phyloP scores from a whole-genome alignment of 2,329 filamentous ascomycete genomes.

The Canariomyces notabilis region DNA sequence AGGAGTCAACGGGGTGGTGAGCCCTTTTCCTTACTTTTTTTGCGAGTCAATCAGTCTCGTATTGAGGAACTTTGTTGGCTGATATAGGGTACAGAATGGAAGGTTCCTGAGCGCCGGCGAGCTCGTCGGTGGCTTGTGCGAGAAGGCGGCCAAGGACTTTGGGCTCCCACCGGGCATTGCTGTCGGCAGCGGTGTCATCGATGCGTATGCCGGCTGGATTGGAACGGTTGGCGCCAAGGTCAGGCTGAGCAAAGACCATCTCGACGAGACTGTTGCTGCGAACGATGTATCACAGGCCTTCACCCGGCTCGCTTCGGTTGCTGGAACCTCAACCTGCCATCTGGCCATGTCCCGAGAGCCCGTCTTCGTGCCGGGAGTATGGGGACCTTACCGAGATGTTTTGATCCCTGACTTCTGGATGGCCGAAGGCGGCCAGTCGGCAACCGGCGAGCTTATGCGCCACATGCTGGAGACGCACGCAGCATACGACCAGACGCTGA shows the following conservation, averaged over 20 bases:
- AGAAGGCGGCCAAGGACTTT: slow-evolving; percentile 76
- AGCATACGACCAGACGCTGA: slow-evolving; percentile 74
- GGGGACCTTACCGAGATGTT: slow-evolving; percentile 95
- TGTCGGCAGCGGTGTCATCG: slow-evolving; percentile 93
- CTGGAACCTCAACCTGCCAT: slow-evolving; percentile 95
- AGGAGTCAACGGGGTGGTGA: slow-evolving; percentile 90
- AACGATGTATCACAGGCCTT: slow-evolving; percentile 93
- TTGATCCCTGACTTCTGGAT: slow-evolving; percentile 92
- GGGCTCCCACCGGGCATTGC: slow-evolving; percentile 83
- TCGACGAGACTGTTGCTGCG: slow-evolving; percentile 62
- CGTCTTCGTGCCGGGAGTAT: slow-evolving; percentile 91
- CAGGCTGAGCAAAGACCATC: slow-evolving; percentile 61
- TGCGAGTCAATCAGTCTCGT: slow-evolving; percentile 7
- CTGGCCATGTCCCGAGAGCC: slow-evolving; percentile 90
- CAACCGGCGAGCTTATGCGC: slow-evolving; percentile 89
- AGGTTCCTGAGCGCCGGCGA: slow-evolving; percentile 89
- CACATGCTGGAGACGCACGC: slow-evolving; percentile 95
- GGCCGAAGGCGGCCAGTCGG: slow-evolving; percentile 94
- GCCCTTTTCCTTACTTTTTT: slow-evolving; percentile 45
- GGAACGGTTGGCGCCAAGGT: slow-evolving; percentile 98
- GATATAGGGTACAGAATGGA: slow-evolving; percentile 63
- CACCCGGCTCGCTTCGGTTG: slow-evolving; percentile 85
- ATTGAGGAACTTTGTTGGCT: slow-evolving; percentile 11
- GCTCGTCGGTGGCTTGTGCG: slow-evolving; percentile 76
- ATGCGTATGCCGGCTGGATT: slow-evolving; percentile 98